Percentiles rank a stretch among this genome's conserved stretches.
These are phyloP conservation scores for Tulasnella sp. DNA, from an alignment of 768 basidiomycete species.

Conservation along the genomic window DNA sequence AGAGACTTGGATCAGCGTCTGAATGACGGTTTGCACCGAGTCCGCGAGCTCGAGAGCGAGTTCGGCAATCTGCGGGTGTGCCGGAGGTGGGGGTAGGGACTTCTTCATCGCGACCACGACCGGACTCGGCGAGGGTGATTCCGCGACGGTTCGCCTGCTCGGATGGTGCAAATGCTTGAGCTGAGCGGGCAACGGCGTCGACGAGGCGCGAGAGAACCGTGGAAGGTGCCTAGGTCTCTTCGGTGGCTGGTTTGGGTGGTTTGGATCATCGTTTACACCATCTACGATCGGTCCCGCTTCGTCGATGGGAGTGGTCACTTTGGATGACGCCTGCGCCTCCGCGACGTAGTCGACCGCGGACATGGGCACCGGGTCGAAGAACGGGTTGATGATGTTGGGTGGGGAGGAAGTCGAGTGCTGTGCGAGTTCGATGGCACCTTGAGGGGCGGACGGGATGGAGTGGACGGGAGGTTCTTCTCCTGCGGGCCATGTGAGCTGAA, in stretches of 20 bases:
- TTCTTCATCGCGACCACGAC: background rate
- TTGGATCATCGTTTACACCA: constrained; percentile 6
- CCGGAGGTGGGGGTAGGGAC: constrained; percentile 35
- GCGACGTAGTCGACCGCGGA: background rate
- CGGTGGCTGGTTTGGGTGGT: constrained; percentile 1
- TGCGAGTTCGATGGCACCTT: background rate
- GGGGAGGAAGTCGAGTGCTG: background rate
- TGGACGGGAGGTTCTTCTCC: constrained; percentile 24
- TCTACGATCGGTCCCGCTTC: background rate
- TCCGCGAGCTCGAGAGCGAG: constrained; percentile 87
- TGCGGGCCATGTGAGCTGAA: constrained; percentile 29
- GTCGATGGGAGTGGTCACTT: background rate
- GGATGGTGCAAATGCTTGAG: constrained; percentile 75
- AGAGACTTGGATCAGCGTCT: constrained; percentile 85
- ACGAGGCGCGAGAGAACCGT: constrained; percentile 69
- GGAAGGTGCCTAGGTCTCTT: constrained; percentile 41
- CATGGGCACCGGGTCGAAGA: constrained; percentile 18
- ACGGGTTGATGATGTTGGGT: constrained; percentile 20
- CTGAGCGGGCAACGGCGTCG: constrained; percentile 75
- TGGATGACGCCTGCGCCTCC: background rate
- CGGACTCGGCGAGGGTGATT: background rate
- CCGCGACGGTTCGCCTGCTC: constrained; percentile 34
- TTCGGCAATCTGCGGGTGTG: constrained; percentile 52
- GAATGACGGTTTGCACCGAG: constrained; percentile 83
- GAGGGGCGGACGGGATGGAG: constrained; percentile 22